Base-by-base conservation (phyloP, 83 land plant species). In the Isoetes engelmannii region DNA sequence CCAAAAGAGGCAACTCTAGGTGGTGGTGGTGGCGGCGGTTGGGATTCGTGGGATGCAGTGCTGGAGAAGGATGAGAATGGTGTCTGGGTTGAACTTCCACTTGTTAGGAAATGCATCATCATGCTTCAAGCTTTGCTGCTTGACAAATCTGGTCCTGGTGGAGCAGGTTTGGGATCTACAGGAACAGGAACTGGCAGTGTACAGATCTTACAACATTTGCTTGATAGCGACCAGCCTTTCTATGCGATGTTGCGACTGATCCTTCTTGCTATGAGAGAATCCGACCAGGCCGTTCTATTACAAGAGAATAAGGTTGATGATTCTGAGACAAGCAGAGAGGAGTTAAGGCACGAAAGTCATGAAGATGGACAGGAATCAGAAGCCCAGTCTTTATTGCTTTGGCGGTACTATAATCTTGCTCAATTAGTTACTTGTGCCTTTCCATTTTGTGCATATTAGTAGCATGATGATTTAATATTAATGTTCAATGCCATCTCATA, bases 181-280 rank as follows among this genome's bases (percentile, higher is more conserved):
- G 97, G 97, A 50, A 84, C 89, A 72, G 96, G 92, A 67, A 81
- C 83, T 79, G 93, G 94, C 45, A 94, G 92, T 19, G 88, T 89
- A 85, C 80, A 92, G 50, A 84, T 89, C 49, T 81, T 95, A 69
- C 91, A 92, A 69, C 97, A 95, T 67, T 80, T 95, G 61, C 71
- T 95, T 70, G 99, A 95, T 59, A 95, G 99, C 70, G 99, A 95
- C 62, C 99, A 95, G 78, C 97, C 97, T 51, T 95, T 95, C 73
- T 74, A 89, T 62, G 86, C 95, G 74, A 95, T 95, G 99, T 86
- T 95, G n/a, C 83, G 99, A 6, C 91, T 95, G 97, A 87, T 89
- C 18, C 88, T 95, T 70, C 84, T 82, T 76, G 82, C 97, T 47
- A 67, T 92, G 87, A 85, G 99, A 74, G 99, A 95, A 71, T 94